Evolutionary conservation across 768 basidiomycete genomes (phyloP), one percentile per base, ranked within the genome.

Genomic region (Lentinula boryana): DNA sequence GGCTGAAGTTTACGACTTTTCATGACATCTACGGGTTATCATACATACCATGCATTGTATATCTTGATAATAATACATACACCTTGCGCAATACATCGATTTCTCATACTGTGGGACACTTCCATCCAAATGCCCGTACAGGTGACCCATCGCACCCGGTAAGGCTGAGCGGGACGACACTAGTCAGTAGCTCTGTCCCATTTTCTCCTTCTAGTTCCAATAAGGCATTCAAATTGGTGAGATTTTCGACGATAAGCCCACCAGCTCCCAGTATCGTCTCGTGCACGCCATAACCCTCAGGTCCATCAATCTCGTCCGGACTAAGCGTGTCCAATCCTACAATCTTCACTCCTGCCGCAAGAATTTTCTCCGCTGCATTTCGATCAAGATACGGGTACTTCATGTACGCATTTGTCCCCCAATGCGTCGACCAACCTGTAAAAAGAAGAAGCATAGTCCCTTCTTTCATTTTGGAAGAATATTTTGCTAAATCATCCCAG

Each of bases 211-310:
- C 38, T 5, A 51, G n/a, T 33, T 43, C 27, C 1, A 27, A 38
- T 23, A 56, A 56, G 1, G 55, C 55, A 33, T 78, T 79, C 58
- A 91, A 65, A 56, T 84, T 82, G 9, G 73, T 81, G 66, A 91
- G 60, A 64, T 91, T 92, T 74, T 91, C 89, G 33, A 81, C 87
- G 60, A 91, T 88, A 5, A 88, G 66, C 1, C 83, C 81, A 0
- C 83, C 87, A 16, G 70, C 73, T 21, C 84, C 84, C n/a, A 92
- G 76, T 7, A 91, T 70, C 0, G 72, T 72, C 32, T 84, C 75
- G 65, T 92, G 90, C 56, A 83, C 82, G 12, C 71, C 78, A 68
- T 81, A 86, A 48, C 75, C 76, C 21, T 72, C 71, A 60, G 68
- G 66, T 10, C 70, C 72, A 32, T 77, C 72, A 18, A 69, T 68